Conservation (phyloP, 1,139 yeast species). For the Scheffersomyces parashehatae region DNA sequence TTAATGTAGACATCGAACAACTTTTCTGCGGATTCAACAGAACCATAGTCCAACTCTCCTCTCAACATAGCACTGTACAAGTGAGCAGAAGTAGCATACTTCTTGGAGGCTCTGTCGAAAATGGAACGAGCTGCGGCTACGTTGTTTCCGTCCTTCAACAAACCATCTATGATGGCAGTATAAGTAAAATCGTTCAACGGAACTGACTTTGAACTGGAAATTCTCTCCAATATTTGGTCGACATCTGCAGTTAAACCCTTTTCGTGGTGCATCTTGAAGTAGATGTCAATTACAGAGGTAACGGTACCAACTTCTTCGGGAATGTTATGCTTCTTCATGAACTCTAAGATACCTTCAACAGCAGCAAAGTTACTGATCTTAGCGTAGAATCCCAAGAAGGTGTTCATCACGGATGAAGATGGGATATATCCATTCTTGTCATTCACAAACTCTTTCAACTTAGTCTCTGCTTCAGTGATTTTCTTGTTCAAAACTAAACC, state of each 20-base stretch:
- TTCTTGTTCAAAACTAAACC: conserved; percentile 35
- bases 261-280: conserved; percentile 48
- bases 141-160: conserved; percentile 49
- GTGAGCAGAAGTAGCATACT: conserved; percentile 32
- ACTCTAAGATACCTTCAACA: conserved; percentile 39
- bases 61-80: conserved; percentile 60
- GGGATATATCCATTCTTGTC: conserved; percentile 33
- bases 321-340: conserved; percentile 41
- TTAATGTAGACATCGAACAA: conserved; percentile 48
- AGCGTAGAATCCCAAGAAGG: conserved; percentile 35
- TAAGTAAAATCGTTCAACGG: conserved; percentile 51
- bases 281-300: conserved; percentile 60
- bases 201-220: conserved; percentile 39
- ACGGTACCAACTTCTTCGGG: conserved; percentile 66
- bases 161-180: conserved; percentile 58
- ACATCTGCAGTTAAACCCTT: conserved; percentile 48
- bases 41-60: conserved; percentile 57
- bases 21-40: conserved; percentile 45
- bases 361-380: conserved; percentile 34
- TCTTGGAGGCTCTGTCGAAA: conserved; percentile 41
- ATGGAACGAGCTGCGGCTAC: conserved; percentile 54
- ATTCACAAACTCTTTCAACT: conserved; percentile 27
- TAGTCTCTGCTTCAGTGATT: conserved; percentile 36
- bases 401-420: conserved; percentile 35
- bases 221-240: conserved; percentile 39